Evolutionary conservation across 139 green algal genomes (phyloP), one percentile per base, ranked within the genome.

Genomic region (Chlamydomonas incerta): DNA sequence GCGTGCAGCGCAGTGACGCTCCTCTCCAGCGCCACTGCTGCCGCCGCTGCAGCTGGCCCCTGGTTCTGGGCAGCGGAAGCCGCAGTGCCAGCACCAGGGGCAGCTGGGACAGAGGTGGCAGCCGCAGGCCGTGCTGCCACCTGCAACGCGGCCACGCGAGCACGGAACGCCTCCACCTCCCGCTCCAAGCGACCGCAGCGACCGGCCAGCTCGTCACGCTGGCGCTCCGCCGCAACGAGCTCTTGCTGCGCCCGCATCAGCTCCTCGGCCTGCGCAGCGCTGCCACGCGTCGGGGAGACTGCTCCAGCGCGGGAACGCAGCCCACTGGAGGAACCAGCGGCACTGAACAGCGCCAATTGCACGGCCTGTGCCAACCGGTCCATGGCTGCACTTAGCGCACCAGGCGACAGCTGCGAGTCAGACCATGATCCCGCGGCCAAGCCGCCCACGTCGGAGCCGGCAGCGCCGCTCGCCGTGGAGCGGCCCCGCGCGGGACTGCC

Each of bases 311-410:
- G 55, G 2, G 11, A 8, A 5, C 8, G 41, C 8, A 13, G 41
- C 41, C 41, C 41, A 50, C 41, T 8, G 41, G 8, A 50, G 41
- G 41, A 50, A 8, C 41, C 60, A n/a, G 60, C 60, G 60, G 18
- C 3, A 21, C 18, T n/a, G 24, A 2, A 6, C 3, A 66, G 67
- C 5, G 17, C 24, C 23, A 8, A 34, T 34, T 70, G 80, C 65
- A 86, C 66, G 17, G 68, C 80, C 24, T 46, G 1, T 3, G 68
- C 34, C 17, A 86, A 68, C 68, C 62, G 80, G 68, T 86, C 68
- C 52, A 86, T 50, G 14, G 73, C 68, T 2, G 68, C 28, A 15
- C 15, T 47, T 2, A 86, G 68, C 31, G 68, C 34, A 1, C 80
- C 80, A 0, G 80, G 52, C 2, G 37, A 26, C 15, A 86, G 68